These are phyloP conservation scores for Diaporthe aspalathi DNA, from an alignment of 2,329 filamentous ascomycete species.

Conservation along the genomic window DNA sequence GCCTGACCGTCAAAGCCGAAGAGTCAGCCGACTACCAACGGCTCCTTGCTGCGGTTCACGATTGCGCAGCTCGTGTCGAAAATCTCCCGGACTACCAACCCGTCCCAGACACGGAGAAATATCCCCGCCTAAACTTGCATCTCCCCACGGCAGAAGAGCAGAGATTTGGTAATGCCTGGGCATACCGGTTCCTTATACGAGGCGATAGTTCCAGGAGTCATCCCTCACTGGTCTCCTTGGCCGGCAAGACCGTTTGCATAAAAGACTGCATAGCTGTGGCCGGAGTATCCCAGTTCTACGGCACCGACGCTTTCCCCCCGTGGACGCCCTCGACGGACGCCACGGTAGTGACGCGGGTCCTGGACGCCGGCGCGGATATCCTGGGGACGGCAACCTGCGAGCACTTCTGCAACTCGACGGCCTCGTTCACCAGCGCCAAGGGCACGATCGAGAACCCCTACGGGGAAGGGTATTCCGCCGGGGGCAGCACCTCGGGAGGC, in stretches of 20 bases:
- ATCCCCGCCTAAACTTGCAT: constrained; percentile 11
- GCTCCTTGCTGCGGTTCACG: constrained; percentile 62
- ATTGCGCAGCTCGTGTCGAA: constrained; percentile 59
- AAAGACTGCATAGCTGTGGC: constrained; percentile 68
- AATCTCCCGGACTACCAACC: constrained; percentile 55
- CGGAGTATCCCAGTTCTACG: constrained; percentile 54
- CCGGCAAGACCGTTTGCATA: constrained; percentile 59
- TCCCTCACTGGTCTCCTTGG: constrained; percentile 54
- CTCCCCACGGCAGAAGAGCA: constrained; percentile 11
- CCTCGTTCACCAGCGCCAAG: constrained; percentile 59
- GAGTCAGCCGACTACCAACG: constrained; percentile 58
- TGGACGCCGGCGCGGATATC: constrained; percentile 63
- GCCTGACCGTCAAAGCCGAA: constrained; percentile 50
- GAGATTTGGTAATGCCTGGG: constrained; percentile 4
- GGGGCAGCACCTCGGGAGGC: constrained; percentile 61
- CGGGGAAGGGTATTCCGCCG: constrained; percentile 57
- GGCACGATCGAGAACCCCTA: constrained; percentile 60
- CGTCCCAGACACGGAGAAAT: not conserved
- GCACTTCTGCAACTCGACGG: constrained; percentile 62
- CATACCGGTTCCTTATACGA: constrained; percentile 11
- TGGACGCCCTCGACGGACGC: constrained; percentile 66
- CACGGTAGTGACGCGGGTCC: constrained; percentile 61
- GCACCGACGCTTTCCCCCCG: constrained; percentile 56
- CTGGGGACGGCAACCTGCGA: constrained; percentile 65
- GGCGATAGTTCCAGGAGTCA: not conserved